A percentile compares a stretch with the other conserved stretches of the same genome.
phyloP scores from a whole-genome alignment of 345 rosid genomes.

The Physaria fendleri region DNA sequence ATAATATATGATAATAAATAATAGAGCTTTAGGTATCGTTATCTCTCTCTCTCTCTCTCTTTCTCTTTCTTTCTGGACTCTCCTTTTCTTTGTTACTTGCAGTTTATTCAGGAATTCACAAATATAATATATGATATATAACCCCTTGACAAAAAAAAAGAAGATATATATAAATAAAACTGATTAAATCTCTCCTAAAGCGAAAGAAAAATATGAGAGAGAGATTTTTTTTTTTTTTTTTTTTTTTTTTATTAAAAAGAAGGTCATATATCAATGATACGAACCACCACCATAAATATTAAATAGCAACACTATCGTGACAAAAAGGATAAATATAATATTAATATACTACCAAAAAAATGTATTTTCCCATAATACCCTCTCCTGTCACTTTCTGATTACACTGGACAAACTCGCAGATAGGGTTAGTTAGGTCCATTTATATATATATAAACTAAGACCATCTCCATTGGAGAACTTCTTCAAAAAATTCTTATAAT shows the following conservation, averaged over 20 bases:
- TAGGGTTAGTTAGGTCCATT: conserved; percentile 19
- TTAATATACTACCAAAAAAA: neutral
- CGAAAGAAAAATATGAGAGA: conserved; percentile 10
- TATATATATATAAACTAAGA: too few relatives aligned
- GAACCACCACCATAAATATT: conserved; percentile 28
- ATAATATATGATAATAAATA: too few relatives aligned
- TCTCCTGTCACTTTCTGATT: neutral
- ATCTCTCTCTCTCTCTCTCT: conserved; percentile 34
- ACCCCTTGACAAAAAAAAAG: too few relatives aligned
- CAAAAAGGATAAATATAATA: neutral
- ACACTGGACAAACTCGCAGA: neutral
- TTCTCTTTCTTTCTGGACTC: conserved; percentile 36
- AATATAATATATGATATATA: too few relatives aligned
- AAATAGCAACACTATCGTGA: neutral
- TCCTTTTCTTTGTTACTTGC: conserved; percentile 35
- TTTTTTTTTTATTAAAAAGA: neutral
- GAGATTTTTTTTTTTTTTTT: conserved; percentile 38
- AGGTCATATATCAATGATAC: conserved; percentile 34
- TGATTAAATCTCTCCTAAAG: conserved; percentile 12
- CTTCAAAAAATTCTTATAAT: too few relatives aligned
- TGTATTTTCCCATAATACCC: neutral
- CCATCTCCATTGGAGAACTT: too few relatives aligned
- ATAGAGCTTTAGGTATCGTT: conserved; percentile 54
- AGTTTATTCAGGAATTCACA: conserved; percentile 10
- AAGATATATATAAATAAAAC: neutral